Conservation (phyloP, 352 stramenopile genomes). For the Globisporangium alternatum region DNA sequence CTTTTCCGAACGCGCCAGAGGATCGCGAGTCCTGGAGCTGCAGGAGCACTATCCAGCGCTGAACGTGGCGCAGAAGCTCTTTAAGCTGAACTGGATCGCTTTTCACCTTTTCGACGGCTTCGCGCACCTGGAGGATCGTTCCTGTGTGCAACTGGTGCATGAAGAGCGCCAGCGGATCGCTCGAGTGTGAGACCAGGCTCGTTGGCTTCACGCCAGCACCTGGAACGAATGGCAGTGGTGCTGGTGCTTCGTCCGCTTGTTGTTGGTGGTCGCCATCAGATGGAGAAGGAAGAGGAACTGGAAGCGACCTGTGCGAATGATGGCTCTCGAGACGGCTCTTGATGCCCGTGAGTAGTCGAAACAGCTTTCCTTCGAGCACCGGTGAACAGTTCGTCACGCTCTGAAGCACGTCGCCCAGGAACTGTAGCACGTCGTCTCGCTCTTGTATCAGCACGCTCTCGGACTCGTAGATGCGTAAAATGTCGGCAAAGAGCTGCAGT, state of each 20-base stretch:
- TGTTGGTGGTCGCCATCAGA: neutral
- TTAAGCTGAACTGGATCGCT: slow-evolving; percentile 9
- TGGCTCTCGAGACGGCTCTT: slow-evolving; percentile 18
- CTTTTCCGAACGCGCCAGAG: slow-evolving; percentile 28
- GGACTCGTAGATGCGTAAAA: slow-evolving; percentile 32
- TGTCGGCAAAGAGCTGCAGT: slow-evolving; percentile 28
- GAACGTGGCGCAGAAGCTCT: slow-evolving; percentile 35
- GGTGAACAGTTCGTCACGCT: slow-evolving; percentile 28
- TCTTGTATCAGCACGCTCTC: slow-evolving; percentile 23
- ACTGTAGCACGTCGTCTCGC: slow-evolving; percentile 23
- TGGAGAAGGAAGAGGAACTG: neutral
- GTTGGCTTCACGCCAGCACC: neutral
- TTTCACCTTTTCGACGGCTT: slow-evolving; percentile 27
- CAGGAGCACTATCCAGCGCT: slow-evolving; percentile 39
- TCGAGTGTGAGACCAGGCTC: slow-evolving; percentile 27
- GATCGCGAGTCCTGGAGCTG: slow-evolving; percentile 20
- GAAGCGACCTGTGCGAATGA: neutral
- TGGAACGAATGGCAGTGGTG: neutral
- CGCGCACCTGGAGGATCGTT: slow-evolving; percentile 22
- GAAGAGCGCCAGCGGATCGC: slow-evolving; percentile 24
- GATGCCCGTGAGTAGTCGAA: slow-evolving; percentile 28
- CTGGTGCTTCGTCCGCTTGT: neutral
- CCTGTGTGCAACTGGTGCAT: slow-evolving; percentile 29
- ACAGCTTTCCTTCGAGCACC: slow-evolving; percentile 29
- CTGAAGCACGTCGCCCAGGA: slow-evolving; percentile 35